Evolutionary conservation across 2,329 filamentous ascomycete genomes (phyloP), one percentile per base, ranked within the genome.

Genomic region (Fusarium papillatum): DNA sequence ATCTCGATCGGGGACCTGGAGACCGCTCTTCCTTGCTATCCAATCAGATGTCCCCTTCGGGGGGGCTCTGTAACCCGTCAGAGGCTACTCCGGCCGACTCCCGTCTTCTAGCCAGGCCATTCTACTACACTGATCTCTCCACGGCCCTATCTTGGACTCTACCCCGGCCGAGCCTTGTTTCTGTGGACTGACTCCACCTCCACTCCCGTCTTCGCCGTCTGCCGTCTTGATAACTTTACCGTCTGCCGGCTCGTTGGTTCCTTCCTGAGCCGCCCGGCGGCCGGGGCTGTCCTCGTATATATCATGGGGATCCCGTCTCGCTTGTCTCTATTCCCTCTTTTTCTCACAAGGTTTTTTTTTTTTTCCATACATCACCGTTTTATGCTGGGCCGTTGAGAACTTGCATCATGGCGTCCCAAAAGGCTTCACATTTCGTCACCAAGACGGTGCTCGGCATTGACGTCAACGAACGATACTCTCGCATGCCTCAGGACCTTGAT

Each of bases 391-490:
- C 43, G 26, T 50, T 50, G 14, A 53, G 34, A 59, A 38, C 39
- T 43, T 69, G 57, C 57, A 73, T 4, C 48, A 78, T 76, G 76
- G 60, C 69, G 31, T 60, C 50, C 34, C 46, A 68, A 24, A 72
- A 67, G 48, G 57, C 62, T 36, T 72, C 71, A 17, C 66, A 74
- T 34, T 80, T 81, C 64, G 39, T 82, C 50, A 77, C 80, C 63
- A 71, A 71, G 29, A 80, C 74, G 63, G 71, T 83, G 22, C 77
- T 83, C n/a, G 80, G 80, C 41, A 82, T 84, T 70, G 80, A 84
- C 57, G 68, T 78, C 59, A 75, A 81, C 46, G 79, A 81, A 31
- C 80, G 76, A 16, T 81, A 79, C 68, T 66, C 76, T n/a, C 66
- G 63, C 19, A 64, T 81, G 11, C 81, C 83, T 2, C 63, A 66